Evolutionary conservation across 495 filamentous ascomycete genomes (phyloP).

Genomic region (Umbilicaria muhlenbergii): DNA sequence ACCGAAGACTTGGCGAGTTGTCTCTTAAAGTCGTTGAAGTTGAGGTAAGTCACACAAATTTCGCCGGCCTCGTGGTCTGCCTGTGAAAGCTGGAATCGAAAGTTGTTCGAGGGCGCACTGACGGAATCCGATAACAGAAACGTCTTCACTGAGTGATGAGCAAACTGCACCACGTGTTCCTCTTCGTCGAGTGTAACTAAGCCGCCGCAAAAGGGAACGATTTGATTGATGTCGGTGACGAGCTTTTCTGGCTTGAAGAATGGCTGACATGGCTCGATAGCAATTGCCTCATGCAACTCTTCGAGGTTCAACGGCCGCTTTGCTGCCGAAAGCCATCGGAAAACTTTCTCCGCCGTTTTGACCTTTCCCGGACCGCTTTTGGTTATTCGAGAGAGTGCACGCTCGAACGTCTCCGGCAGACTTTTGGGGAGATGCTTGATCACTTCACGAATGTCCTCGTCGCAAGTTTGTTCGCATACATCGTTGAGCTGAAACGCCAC

Average conservation of each 20-base stretch:
- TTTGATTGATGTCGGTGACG: constrained; percentile 14
- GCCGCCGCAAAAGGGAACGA: constrained; percentile 17
- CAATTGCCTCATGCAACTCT: constrained; percentile 18
- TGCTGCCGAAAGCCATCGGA: constrained; percentile 11
- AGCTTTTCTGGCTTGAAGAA: constrained; percentile 5
- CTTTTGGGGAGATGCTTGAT: constrained; percentile 17
- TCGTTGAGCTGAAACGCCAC: constrained; percentile 19
- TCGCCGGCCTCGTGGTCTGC: constrained; percentile 11
- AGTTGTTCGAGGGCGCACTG: not conserved
- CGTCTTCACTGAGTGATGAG: constrained; percentile 20
- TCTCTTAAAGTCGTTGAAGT: constrained; percentile 20
- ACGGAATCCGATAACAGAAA: constrained; percentile 1
- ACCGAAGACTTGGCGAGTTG: not conserved
- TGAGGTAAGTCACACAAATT: constrained; percentile 22
- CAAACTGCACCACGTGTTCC: constrained; percentile 16
- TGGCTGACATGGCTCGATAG: constrained; percentile 11
- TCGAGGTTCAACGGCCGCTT: constrained; percentile 13
- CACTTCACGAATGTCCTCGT: constrained; percentile 19
- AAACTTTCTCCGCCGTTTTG: constrained; percentile 9
- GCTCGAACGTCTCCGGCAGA: constrained; percentile 18
- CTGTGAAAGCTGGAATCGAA: constrained; percentile 3
- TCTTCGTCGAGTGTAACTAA: constrained; percentile 22
- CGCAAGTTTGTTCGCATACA: constrained; percentile 18
- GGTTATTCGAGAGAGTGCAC: constrained; percentile 11
- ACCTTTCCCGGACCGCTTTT: not conserved